Conservation (phyloP, 345 rosid genomes). For the Camelina hispida region DNA sequence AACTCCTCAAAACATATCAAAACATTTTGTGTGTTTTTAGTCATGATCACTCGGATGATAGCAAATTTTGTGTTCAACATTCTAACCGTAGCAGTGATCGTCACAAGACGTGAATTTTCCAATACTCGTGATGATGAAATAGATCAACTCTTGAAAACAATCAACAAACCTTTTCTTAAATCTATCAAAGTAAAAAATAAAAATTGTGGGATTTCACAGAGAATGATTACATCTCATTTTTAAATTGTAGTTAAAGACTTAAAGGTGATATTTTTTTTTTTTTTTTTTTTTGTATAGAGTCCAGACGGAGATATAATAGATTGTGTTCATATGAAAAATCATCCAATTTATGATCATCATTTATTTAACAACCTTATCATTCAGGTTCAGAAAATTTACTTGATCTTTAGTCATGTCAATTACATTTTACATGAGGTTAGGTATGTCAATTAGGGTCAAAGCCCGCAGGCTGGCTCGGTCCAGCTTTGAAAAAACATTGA, state of each 20-base stretch:
- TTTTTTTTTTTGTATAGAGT: neutral
- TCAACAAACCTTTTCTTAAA: conserved; percentile 4
- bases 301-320: conserved; percentile 5
- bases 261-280: neutral
- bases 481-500: too few relatives aligned
- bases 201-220: neutral
- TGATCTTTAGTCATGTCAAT: too few relatives aligned
- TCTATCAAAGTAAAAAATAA: neutral
- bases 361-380: neutral
- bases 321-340: neutral
- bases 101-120: neutral
- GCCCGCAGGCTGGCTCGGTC: too few relatives aligned
- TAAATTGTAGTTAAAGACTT: neutral
- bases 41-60: neutral
- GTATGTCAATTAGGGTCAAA: too few relatives aligned
- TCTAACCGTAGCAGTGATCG: neutral
- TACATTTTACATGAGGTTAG: too few relatives aligned
- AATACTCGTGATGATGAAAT: neutral
- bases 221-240: neutral
- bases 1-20: neutral
- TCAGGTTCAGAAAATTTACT: too few relatives aligned
- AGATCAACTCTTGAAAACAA: neutral
- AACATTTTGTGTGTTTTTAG: neutral
- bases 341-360: conserved; percentile 7
- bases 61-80: neutral